A percentile compares a stretch with the other conserved stretches of the same genome.
phyloP scores from a whole-genome alignment of 2,329 filamentous ascomycete species.

The Zymoseptoria brevis region DNA sequence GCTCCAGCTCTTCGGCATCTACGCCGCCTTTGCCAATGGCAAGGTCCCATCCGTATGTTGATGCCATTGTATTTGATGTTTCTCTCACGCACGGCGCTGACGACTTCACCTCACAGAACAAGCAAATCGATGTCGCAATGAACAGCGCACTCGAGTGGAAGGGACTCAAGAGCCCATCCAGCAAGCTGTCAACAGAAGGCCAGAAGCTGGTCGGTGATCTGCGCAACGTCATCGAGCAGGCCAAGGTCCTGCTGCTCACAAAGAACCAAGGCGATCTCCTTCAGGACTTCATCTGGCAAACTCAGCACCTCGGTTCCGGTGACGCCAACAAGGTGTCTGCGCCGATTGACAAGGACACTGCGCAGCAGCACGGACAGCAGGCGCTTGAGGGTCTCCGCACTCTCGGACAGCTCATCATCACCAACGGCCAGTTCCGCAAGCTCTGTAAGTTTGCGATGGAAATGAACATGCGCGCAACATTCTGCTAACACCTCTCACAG shows the following conservation, averaged over 20 bases:
- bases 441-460: slow-evolving; percentile 51
- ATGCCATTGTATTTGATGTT: background rate
- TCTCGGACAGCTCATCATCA: slow-evolving; percentile 79
- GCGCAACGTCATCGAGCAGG: slow-evolving; percentile 69
- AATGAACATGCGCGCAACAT: background rate
- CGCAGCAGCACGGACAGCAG: slow-evolving; percentile 74
- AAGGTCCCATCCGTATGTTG: slow-evolving; percentile 77
- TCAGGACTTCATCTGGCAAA: slow-evolving; percentile 96
- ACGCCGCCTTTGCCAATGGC: slow-evolving; percentile 74
- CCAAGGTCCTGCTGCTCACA: slow-evolving; percentile 75
- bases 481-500: slow-evolving; percentile 26
- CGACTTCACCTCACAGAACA: slow-evolving; percentile 52
- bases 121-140: slow-evolving; percentile 89
- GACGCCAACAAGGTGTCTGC: slow-evolving; percentile 54
- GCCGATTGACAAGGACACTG: slow-evolving; percentile 66
- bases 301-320: slow-evolving; percentile 62
- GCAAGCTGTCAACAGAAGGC: slow-evolving; percentile 75
- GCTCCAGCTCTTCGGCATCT: slow-evolving; percentile 89
- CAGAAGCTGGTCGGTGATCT: slow-evolving; percentile 69
- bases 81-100: background rate
- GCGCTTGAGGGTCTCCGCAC: slow-evolving; percentile 79
- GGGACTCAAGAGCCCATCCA: slow-evolving; percentile 60
- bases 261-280: slow-evolving; percentile 94
- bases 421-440: slow-evolving; percentile 94
- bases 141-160: slow-evolving; percentile 76